Evolutionary conservation across 805 yeast genomes (phyloP).

Genomic region (Candida odintsovae): DNA sequence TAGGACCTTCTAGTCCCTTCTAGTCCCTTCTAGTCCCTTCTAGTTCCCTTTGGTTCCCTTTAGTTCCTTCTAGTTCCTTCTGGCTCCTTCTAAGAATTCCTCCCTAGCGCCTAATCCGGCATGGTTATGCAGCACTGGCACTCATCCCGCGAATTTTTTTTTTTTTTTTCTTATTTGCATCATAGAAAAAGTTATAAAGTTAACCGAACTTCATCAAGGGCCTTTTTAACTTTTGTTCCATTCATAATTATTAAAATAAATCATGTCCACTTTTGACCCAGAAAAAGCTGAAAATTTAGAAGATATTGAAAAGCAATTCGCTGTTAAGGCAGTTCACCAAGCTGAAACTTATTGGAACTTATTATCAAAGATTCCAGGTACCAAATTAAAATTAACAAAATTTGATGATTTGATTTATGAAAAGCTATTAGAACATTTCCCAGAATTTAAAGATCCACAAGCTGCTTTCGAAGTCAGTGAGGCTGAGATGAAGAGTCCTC

Average conservation of each 20-base stretch:
- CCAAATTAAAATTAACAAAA: slow-evolving; percentile 66
- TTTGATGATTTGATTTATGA: slow-evolving; percentile 67
- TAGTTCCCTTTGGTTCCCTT: neutral
- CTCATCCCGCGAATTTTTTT: neutral
- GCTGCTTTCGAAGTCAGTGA: slow-evolving; percentile 59
- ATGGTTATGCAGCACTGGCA: neutral
- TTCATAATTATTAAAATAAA: neutral
- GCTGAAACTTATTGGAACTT: slow-evolving; percentile 92
- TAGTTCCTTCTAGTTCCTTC: neutral
- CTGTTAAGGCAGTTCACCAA: slow-evolving; percentile 94
- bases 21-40: neutral
- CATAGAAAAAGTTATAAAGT: neutral
- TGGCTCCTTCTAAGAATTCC: neutral
- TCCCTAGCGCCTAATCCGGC: neutral
- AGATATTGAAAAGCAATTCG: slow-evolving; percentile 95
- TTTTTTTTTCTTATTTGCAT: neutral
- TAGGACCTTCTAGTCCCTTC: too few species aligned
- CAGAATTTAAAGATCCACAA: slow-evolving; percentile 70
- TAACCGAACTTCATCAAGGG: neutral
- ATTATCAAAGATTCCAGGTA: slow-evolving; percentile 69
- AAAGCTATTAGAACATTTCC: slow-evolving; percentile 63
- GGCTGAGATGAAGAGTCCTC: slow-evolving; percentile 71
- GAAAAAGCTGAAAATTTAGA: slow-evolving; percentile 92
- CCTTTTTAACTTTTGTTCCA: neutral
- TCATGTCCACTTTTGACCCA: slow-evolving; percentile 50